Percentiles rank a stretch among this genome's conserved stretches.
Evolutionary conservation across 75 land plant genomes (phyloP).

Genomic region (Cunninghamia lanceolata): DNA sequence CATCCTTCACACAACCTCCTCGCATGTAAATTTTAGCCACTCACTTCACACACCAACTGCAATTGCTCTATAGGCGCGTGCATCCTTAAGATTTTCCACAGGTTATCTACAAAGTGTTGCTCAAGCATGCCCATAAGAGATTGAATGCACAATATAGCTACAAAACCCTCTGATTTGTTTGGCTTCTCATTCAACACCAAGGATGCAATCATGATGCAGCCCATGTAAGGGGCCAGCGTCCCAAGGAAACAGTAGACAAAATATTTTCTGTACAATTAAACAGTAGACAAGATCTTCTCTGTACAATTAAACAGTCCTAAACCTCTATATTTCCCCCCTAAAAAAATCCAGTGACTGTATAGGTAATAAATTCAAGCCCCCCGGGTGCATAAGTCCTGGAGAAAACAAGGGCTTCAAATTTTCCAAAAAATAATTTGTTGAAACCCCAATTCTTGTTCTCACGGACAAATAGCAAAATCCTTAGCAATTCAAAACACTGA

Average conservation of each 20-base stretch:
- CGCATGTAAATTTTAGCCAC: not conserved
- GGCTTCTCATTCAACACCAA: not conserved
- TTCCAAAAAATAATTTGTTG: not conserved
- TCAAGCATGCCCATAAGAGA: not conserved
- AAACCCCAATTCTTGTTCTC: not conserved
- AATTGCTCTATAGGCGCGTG: not conserved
- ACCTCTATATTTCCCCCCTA: not conserved
- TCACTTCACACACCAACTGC: not conserved
- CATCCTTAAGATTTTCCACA: not conserved
- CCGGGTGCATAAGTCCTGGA: not conserved
- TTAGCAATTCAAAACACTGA: not conserved
- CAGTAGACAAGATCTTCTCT: not conserved
- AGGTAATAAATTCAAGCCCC: not conserved
- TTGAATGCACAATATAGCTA: not conserved
- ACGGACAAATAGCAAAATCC: not conserved
- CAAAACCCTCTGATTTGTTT: not conserved
- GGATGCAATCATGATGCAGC: constrained; percentile 10
- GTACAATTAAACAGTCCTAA: not conserved
- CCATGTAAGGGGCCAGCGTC: not conserved
- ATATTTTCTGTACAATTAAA: not conserved
- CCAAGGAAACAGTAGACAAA: not conserved
- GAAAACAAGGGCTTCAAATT: not conserved
- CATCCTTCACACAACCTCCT: not conserved
- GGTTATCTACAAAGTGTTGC: not conserved
- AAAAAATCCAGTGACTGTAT: not conserved